Evolutionary conservation across 1,139 yeast species (phyloP).

Genomic region (Sugiyamaella novakii): DNA sequence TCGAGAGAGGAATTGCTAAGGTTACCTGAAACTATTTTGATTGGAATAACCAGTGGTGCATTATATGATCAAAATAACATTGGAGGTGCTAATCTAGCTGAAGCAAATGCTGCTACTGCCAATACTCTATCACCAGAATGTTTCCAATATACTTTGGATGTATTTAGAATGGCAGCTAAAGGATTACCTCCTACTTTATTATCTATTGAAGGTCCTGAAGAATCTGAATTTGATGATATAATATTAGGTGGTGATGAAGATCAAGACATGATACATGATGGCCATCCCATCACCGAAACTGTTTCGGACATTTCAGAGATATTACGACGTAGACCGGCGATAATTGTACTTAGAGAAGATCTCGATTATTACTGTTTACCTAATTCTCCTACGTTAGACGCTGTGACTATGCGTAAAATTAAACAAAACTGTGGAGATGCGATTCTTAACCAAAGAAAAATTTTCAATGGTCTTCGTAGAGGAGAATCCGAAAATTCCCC

Average conservation of each 20-base stretch:
- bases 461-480: constrained; percentile 67
- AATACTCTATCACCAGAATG: constrained; percentile 80
- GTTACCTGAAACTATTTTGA: constrained; percentile 83
- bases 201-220: constrained; percentile 20
- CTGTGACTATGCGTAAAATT: constrained; percentile 54
- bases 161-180: constrained; percentile 53
- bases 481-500: constrained; percentile 75
- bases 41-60: constrained; percentile 87
- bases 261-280: neutral
- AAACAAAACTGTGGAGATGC: constrained; percentile 71
- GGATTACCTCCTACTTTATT: constrained; percentile 30
- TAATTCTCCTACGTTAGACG: constrained; percentile 31
- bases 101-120: constrained; percentile 20
- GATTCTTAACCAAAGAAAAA: constrained; percentile 57
- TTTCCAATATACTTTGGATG: constrained; percentile 75
- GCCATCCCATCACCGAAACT: constrained; percentile 7
- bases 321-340: constrained; percentile 80
- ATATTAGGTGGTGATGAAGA: constrained; percentile 8
- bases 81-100: constrained; percentile 47
- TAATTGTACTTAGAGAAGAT: constrained; percentile 91
- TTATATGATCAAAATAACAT: constrained; percentile 55
- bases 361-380: constrained; percentile 92
- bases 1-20: constrained; percentile 88
- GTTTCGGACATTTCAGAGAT: constrained; percentile 49
- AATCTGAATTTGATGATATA: constrained; percentile 1